Evolutionary conservation across 2,329 filamentous ascomycete genomes (phyloP).

Genomic region (Fusarium sp.): DNA sequence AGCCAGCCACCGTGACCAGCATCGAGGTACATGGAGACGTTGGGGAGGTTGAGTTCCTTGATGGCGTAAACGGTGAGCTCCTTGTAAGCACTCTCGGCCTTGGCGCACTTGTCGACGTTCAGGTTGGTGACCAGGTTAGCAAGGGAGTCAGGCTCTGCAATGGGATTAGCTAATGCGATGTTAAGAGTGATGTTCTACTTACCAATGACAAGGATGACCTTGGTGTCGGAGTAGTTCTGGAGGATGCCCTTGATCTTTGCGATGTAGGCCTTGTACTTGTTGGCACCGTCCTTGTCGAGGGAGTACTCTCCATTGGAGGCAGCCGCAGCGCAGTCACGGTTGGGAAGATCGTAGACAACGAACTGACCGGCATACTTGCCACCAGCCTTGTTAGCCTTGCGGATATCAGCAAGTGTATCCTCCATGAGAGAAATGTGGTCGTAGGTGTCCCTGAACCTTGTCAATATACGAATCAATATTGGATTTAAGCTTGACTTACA

Average conservation of each 20-base stretch:
- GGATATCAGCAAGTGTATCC: slow-evolving; percentile 57
- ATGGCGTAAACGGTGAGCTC: slow-evolving; percentile 62
- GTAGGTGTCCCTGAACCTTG: slow-evolving; percentile 56
- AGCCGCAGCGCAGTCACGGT: slow-evolving; percentile 66
- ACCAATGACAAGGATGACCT: slow-evolving; percentile 57
- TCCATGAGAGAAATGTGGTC: slow-evolving; percentile 59
- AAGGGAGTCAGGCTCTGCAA: slow-evolving; percentile 64
- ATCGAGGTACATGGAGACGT: slow-evolving; percentile 68
- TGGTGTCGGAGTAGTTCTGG: slow-evolving; percentile 55
- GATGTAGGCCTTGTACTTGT: slow-evolving; percentile 66
- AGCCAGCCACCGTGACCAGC: slow-evolving; percentile 69
- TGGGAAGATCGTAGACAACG: slow-evolving; percentile 67
- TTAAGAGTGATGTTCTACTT: neutral
- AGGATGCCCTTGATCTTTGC: slow-evolving; percentile 57
- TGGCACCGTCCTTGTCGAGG: slow-evolving; percentile 60
- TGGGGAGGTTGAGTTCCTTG: slow-evolving; percentile 61
- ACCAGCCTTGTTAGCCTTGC: slow-evolving; percentile 49
- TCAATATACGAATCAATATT: neutral
- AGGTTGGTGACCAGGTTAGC: slow-evolving; percentile 68
- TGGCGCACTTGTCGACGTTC: slow-evolving; percentile 59
- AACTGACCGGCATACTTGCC: slow-evolving; percentile 58
- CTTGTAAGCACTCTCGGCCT: slow-evolving; percentile 59
- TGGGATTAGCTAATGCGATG: neutral
- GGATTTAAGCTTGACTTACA: slow-evolving; percentile 46
- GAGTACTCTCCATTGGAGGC: slow-evolving; percentile 67